These are phyloP conservation scores for Sclerotinia trifoliorum DNA, from an alignment of 2,329 filamentous ascomycete species.

Conservation along the genomic window DNA sequence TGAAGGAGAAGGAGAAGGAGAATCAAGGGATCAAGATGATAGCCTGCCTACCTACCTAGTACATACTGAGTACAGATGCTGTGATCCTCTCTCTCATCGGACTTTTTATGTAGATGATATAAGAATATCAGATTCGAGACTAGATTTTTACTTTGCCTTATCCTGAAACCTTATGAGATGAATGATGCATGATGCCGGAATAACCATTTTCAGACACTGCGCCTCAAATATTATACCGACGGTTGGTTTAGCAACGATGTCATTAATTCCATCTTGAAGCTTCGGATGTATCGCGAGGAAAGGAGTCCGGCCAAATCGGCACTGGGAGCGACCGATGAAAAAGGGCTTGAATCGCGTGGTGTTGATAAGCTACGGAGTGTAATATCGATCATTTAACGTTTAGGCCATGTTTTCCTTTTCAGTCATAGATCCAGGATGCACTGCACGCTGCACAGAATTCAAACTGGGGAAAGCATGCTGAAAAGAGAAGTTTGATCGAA, in stretches of 20 bases:
- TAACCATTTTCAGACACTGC: background rate
- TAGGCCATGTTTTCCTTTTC: background rate
- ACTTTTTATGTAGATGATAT: background rate
- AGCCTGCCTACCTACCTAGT: too few relatives aligned
- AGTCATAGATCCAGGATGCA: background rate
- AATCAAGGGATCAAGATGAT: background rate
- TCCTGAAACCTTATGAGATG: background rate
- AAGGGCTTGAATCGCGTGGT: slow-evolving; percentile 11
- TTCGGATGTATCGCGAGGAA: background rate
- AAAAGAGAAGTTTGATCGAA: background rate
- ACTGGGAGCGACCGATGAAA: background rate
- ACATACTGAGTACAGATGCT: background rate
- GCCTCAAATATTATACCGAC: background rate
- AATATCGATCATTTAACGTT: background rate
- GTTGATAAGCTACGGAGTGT: background rate
- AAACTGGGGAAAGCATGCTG: background rate
- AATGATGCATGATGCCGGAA: background rate
- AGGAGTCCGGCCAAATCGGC: background rate
- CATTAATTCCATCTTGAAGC: slow-evolving; percentile 2
- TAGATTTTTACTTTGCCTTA: background rate
- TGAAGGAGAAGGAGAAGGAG: background rate
- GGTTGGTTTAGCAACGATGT: background rate
- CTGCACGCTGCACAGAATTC: background rate
- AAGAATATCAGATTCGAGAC: background rate
- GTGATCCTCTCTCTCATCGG: background rate